Base-by-base conservation (phyloP, 495 filamentous ascomycete genomes). In the Penicillium steckii region DNA sequence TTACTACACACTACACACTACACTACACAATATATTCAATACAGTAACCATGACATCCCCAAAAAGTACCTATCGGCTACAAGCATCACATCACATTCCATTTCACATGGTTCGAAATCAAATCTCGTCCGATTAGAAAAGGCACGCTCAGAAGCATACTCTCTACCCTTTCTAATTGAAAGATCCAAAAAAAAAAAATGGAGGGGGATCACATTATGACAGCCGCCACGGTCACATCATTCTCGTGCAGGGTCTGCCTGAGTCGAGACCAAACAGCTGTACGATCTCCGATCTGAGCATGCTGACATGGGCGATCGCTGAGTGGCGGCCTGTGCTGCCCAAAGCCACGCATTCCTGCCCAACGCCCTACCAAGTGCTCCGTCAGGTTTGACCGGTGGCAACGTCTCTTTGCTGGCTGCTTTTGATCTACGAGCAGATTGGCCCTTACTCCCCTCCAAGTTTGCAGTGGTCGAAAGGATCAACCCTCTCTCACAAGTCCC, bases 331-430 rank as follows among this genome's bases (percentile, higher is more conserved):
- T 48, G 48, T 27, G 46, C 35, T 72, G 71, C 70, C 70, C 68
- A 75, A 75, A 55, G 48, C 57, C 70, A 72, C 67, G 64, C 68
- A 75, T 75, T 67, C 46, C 44, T 73, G 72, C 72, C 72, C 72
- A 75, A 75, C 72, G 50, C 53, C 50, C 55, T 48, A 48, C n/a
- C n/a, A n/a, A n/a, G n/a, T n/a, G n/a, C 48, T 21, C 41, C 42
- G 25, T 33, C 45, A 49, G 24, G 46, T 47, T 57, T 21, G 27
- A 15, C 41, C 40, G 30, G 62, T 65, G 62, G 62, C 62, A 60
- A 65, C 53, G 44, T 52, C 44, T 40, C 29, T 18, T 51, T 42
- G 50, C 48, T 45, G 22, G 38, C 23, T 44, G 24, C 53, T 49
- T 46, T 47, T 33, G 54, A 48, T 53, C 57, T 50, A 9, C 42